These are phyloP conservation scores for Achaetomiella virescens DNA, from an alignment of 495 filamentous ascomycete genomes.

Conservation along the genomic window DNA sequence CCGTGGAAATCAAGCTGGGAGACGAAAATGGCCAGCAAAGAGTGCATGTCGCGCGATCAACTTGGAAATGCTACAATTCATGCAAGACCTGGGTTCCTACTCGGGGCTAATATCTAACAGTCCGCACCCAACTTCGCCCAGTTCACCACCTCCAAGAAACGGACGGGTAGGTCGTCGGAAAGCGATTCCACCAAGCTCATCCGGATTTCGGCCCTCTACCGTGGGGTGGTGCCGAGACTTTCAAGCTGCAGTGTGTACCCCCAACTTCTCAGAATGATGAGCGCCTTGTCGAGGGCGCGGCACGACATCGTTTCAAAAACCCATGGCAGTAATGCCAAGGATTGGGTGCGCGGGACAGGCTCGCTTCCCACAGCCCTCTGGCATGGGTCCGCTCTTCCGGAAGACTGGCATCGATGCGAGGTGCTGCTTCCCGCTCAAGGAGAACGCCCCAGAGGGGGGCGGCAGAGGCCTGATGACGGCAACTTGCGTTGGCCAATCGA, in stretches of 20 bases:
- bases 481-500: neutral
- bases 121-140: no score
- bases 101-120: no score
- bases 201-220: conserved; percentile 26
- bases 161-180: no score
- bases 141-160: no score
- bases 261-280: conserved; percentile 2
- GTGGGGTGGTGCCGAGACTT: conserved; percentile 16
- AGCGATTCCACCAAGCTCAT: neutral
- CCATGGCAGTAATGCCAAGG: conserved; percentile 5
- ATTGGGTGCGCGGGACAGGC: no score
- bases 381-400: conserved; percentile 25
- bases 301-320: conserved; percentile 9
- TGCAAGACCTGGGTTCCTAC: no score
- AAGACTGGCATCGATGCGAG: conserved; percentile 4
- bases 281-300: neutral
- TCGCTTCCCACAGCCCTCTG: conserved; percentile 8
- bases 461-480: neutral
- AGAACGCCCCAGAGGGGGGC: neutral
- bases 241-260: neutral
- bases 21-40: no score
- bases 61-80: no score
- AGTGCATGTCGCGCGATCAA: no score
- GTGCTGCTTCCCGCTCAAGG: conserved; percentile 3
- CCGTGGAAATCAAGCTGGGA: neutral